Evolutionary conservation across 73 alveolate genomes (phyloP).

Genomic region (Paramecium primaurelia): DNA sequence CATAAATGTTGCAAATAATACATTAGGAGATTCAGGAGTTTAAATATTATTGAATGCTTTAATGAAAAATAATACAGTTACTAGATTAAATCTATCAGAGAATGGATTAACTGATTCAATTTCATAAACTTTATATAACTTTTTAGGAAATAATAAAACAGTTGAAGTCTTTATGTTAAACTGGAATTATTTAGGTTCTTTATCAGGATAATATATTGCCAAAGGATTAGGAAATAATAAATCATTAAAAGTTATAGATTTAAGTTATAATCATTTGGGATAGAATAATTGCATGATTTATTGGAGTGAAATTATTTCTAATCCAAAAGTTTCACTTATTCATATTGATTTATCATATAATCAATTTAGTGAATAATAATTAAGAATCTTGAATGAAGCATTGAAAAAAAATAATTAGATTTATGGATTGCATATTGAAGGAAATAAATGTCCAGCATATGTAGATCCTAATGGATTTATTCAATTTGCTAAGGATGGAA

Average conservation of each 20-base stretch:
- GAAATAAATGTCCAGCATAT: slow-evolving; percentile 26
- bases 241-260: neutral
- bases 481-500: neutral
- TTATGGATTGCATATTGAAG: slow-evolving; percentile 44
- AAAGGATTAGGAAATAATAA: neutral
- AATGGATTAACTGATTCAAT: neutral
- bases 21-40: neutral
- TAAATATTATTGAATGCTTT: neutral
- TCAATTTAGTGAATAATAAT: slow-evolving; percentile 9
- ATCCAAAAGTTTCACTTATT: neutral
- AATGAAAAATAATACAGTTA: neutral
- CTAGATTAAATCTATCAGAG: neutral
- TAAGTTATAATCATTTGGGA: slow-evolving; percentile 27
- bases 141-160: neutral
- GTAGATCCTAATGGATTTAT: slow-evolving; percentile 45
- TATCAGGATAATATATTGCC: neutral
- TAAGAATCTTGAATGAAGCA: neutral
- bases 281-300: neutral
- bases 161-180: neutral
- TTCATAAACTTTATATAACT: neutral
- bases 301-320: neutral
- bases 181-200: slow-evolving; percentile 6
- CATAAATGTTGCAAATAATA: neutral
- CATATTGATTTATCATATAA: slow-evolving; percentile 35
- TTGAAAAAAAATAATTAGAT: neutral